Conservation (phyloP, 176 grass and related monocot genomes). For the Avena atlantica region DNA sequence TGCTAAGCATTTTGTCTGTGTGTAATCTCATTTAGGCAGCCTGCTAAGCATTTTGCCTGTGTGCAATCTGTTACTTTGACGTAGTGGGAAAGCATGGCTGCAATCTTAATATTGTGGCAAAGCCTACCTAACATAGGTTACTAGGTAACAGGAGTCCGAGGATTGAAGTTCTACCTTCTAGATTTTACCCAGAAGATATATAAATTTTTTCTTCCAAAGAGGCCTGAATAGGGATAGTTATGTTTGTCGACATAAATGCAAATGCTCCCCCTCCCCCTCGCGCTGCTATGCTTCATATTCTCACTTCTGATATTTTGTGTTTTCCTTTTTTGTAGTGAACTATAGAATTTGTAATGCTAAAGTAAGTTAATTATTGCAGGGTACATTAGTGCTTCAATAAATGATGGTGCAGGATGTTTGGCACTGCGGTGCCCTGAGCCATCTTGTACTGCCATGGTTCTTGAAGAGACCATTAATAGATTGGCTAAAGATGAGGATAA, state of each 20-base stretch:
- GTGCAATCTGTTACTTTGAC: slow-evolving; percentile 20
- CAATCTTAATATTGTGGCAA: background rate
- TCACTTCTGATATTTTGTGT: background rate
- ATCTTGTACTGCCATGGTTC: slow-evolving; percentile 73
- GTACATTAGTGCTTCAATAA: slow-evolving; percentile 75
- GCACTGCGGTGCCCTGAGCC: slow-evolving; percentile 86
- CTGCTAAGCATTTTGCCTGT: slow-evolving; percentile 4
- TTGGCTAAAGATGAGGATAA: slow-evolving; percentile 72
- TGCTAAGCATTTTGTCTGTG: background rate
- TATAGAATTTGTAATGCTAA: slow-evolving; percentile 34
- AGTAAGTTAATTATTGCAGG: slow-evolving; percentile 59
- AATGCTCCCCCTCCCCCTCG: too few species aligned
- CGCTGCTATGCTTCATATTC: background rate
- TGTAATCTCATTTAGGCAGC: slow-evolving; percentile 9
- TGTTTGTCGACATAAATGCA: background rate
- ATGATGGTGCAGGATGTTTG: slow-evolving; percentile 88
- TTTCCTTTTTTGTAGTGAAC: background rate
- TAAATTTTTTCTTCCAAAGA: background rate
- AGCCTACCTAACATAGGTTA: background rate
- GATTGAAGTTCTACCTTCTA: slow-evolving; percentile 9
- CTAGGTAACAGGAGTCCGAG: background rate
- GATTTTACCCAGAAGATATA: background rate
- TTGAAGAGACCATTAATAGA: slow-evolving; percentile 67
- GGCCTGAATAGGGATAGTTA: background rate
- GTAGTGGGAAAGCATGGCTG: background rate